Evolutionary conservation across 176 grass and related monocot genomes (phyloP).

Genomic region (Paspalum vaginatum): DNA sequence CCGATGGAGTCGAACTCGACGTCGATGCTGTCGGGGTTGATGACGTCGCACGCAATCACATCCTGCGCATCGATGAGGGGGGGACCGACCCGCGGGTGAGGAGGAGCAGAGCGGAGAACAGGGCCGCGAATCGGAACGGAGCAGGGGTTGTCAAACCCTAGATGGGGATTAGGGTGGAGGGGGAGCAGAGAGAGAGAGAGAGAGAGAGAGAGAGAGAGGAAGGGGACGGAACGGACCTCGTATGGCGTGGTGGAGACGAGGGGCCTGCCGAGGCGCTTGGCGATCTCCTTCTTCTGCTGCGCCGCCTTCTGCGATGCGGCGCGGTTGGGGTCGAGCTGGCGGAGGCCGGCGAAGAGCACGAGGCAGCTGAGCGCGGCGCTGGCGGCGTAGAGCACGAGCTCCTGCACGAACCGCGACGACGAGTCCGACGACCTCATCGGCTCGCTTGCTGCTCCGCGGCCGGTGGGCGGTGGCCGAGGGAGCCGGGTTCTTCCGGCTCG

Average conservation of each 20-base stretch:
- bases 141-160: background rate
- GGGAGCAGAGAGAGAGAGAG: background rate
- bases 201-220: background rate
- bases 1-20: slow-evolving; percentile 87
- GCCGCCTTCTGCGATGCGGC: slow-evolving; percentile 79
- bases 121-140: background rate
- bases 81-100: background rate
- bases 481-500: background rate
- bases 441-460: background rate
- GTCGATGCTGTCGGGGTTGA: slow-evolving; percentile 93
- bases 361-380: slow-evolving; percentile 90
- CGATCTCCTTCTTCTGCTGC: slow-evolving; percentile 99
- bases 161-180: background rate
- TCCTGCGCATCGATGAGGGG: slow-evolving; percentile 46
- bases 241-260: slow-evolving; percentile 93
- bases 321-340: slow-evolving; percentile 95
- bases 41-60: slow-evolving; percentile 94
- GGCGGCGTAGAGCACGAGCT: slow-evolving; percentile 91
- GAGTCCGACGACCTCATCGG: slow-evolving; percentile 67
- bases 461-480: background rate
- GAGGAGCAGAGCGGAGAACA: background rate
- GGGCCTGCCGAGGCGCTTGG: slow-evolving; percentile 86
- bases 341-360: slow-evolving; percentile 94
- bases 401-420: slow-evolving; percentile 78
- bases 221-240: slow-evolving; percentile 48